Percentiles rank a stretch among this genome's conserved stretches.
Conservation (phyloP, 2,329 filamentous ascomycete species). For the Arthrobotrys musiformis region DNA sequence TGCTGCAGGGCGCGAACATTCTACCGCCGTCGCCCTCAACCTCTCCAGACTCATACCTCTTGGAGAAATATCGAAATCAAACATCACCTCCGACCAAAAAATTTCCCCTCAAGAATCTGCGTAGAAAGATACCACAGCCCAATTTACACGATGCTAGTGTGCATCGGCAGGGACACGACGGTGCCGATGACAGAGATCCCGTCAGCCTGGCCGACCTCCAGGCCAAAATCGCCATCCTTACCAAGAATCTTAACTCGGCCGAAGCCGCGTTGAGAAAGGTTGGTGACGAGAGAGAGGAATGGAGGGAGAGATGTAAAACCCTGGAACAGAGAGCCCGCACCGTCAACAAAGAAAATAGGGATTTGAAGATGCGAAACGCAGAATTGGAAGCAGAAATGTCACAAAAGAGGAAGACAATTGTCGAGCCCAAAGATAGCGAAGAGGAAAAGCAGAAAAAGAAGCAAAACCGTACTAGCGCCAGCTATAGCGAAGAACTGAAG, state of each 20-base stretch:
- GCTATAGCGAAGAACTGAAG: slow-evolving; percentile 37
- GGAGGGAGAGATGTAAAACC: slow-evolving; percentile 54
- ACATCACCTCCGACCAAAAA: slow-evolving; percentile 22
- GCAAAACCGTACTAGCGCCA: slow-evolving; percentile 20
- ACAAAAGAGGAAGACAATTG: slow-evolving; percentile 3
- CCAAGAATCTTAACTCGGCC: slow-evolving; percentile 35
- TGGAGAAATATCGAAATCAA: slow-evolving; percentile 23
- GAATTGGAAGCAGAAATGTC: slow-evolving; percentile 33
- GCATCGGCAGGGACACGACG: slow-evolving; percentile 4
- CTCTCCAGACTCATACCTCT: slow-evolving; percentile 41
- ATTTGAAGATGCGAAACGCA: slow-evolving; percentile 41
- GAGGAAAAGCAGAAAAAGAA: slow-evolving; percentile 18
- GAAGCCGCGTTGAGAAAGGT: slow-evolving; percentile 51
- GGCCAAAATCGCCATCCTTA: slow-evolving; percentile 29
- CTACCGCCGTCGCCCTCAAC: slow-evolving; percentile 40
- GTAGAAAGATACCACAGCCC: slow-evolving; percentile 38
- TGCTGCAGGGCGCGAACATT: slow-evolving; percentile 14
- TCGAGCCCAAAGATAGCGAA: slow-evolving; percentile 14
- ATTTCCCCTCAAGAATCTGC: slow-evolving; percentile 42
- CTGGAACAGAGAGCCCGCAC: slow-evolving; percentile 53
- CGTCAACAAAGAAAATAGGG: slow-evolving; percentile 51
- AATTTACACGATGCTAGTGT: slow-evolving; percentile 43
- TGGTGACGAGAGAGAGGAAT: slow-evolving; percentile 53
- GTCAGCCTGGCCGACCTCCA: slow-evolving; percentile 27
- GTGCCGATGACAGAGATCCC: slow-evolving; percentile 14